Percentiles rank a stretch among this genome's conserved stretches.
Evolutionary conservation across 2,329 filamentous ascomycete species (phyloP).

Genomic region (Ceratocystis variospora): DNA sequence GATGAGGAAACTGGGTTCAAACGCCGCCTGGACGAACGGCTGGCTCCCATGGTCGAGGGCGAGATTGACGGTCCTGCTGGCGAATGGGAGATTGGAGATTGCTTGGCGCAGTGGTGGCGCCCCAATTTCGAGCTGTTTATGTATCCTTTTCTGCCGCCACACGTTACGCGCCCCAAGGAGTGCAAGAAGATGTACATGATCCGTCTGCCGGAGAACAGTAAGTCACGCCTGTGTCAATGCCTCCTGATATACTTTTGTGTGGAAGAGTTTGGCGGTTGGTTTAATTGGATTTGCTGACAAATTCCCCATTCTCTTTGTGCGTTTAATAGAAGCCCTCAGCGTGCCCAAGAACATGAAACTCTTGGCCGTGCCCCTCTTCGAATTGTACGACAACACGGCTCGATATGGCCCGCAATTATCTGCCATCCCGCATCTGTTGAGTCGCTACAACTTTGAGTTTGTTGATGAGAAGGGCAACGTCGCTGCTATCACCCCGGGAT

Average conservation of each 20-base stretch:
- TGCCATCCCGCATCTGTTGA: slow-evolving; percentile 87
- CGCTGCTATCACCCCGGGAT: slow-evolving; percentile 69
- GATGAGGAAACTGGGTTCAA: slow-evolving; percentile 96
- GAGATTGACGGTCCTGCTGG: slow-evolving; percentile 64
- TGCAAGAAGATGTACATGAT: slow-evolving; percentile 99
- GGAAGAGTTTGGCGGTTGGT: too few relatives aligned
- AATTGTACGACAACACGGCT: slow-evolving; percentile 93
- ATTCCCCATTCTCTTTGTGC: background rate
- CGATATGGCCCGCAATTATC: slow-evolving; percentile 92
- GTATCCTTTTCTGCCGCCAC: slow-evolving; percentile 94
- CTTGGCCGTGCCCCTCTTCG: slow-evolving; percentile 88
- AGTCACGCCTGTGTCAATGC: slow-evolving; percentile 24
- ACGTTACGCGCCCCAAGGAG: slow-evolving; percentile 93
- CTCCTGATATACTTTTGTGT: background rate
- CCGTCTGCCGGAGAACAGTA: slow-evolving; percentile 82
- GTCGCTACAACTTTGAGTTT: slow-evolving; percentile 94
- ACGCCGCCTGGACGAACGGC: slow-evolving; percentile 73
- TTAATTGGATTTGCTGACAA: slow-evolving; percentile 21
- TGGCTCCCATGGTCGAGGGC: slow-evolving; percentile 76
- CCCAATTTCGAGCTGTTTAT: slow-evolving; percentile 99
- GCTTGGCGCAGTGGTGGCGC: slow-evolving; percentile 94
- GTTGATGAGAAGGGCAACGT: slow-evolving; percentile 86
- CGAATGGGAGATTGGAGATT: slow-evolving; percentile 91
- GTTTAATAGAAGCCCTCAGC: slow-evolving; percentile 68
- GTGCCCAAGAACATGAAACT: slow-evolving; percentile 99